Evolutionary conservation across 2,329 filamentous ascomycete species (phyloP).

Genomic region (Alternaria tenuissima): DNA sequence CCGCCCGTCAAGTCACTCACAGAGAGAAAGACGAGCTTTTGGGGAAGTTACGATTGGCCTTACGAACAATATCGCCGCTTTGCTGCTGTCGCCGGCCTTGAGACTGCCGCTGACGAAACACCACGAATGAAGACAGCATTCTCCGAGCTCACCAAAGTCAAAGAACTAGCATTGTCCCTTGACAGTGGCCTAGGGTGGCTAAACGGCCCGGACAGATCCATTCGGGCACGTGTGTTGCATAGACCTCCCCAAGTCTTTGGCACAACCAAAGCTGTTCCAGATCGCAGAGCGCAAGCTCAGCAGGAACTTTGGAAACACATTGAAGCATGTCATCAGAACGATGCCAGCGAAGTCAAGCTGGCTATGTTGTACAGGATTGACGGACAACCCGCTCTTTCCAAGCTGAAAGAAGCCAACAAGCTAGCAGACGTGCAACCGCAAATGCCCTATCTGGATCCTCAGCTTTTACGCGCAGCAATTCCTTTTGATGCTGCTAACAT

Average conservation of each 20-base stretch:
- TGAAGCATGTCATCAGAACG: constrained; percentile 27
- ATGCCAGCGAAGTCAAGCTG: constrained; percentile 34
- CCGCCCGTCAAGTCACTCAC: constrained; percentile 67
- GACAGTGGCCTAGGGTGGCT: constrained; percentile 75
- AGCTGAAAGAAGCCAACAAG: constrained; percentile 22
- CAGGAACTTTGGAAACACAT: constrained; percentile 49
- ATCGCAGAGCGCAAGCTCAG: constrained; percentile 49
- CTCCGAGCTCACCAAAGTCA: constrained; percentile 62
- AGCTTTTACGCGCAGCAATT: constrained; percentile 38
- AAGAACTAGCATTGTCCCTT: constrained; percentile 72
- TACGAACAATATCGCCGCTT: constrained; percentile 67
- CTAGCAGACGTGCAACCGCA: constrained; percentile 29
- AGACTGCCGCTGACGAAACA: constrained; percentile 70
- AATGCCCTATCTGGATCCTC: constrained; percentile 43
- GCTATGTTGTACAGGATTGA: constrained; percentile 43
- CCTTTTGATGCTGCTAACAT: constrained; percentile 31
- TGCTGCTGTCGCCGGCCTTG: constrained; percentile 65
- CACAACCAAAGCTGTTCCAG: constrained; percentile 46
- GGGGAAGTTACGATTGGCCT: constrained; percentile 73
- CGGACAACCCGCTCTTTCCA: constrained; percentile 20
- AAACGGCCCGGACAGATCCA: constrained; percentile 66
- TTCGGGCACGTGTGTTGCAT: constrained; percentile 58
- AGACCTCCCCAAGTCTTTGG: constrained; percentile 59
- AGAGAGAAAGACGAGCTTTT: constrained; percentile 65
- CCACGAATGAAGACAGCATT: constrained; percentile 69